Conservation (phyloP, 148 eudicot species). For the Camellia japonica region DNA sequence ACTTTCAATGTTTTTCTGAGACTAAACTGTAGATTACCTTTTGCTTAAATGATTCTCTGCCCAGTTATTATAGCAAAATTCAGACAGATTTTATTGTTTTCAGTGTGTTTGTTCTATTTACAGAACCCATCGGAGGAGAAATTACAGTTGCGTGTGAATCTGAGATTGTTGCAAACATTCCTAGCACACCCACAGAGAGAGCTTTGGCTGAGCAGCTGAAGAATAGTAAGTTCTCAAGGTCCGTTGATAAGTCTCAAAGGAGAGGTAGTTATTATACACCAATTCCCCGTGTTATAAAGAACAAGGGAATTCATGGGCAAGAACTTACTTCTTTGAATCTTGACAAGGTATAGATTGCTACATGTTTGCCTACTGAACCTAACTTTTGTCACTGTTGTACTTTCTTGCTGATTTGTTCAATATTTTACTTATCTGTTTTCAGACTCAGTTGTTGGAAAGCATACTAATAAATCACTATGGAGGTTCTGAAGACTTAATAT, state of each 20-base stretch:
- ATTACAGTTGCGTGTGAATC: slow-evolving; percentile 70
- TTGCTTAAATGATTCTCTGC: neutral
- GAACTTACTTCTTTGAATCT: slow-evolving; percentile 85
- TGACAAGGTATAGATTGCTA: slow-evolving; percentile 62
- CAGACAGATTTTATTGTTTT: neutral
- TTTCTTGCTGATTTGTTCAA: slow-evolving; percentile 9
- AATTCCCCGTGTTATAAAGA: slow-evolving; percentile 77
- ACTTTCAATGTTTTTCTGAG: neutral
- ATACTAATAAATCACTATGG: slow-evolving; percentile 65
- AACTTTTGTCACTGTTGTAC: neutral
- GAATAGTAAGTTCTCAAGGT: slow-evolving; percentile 42
- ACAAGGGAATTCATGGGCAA: slow-evolving; percentile 66
- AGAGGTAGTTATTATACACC: slow-evolving; percentile 76
- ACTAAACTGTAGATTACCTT: neutral
- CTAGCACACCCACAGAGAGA: slow-evolving; percentile 65
- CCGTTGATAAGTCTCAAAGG: slow-evolving; percentile 42
- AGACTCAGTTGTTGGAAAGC: slow-evolving; percentile 74
- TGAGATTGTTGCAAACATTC: slow-evolving; percentile 42
- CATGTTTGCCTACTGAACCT: neutral
- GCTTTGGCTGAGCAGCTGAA: slow-evolving; percentile 72
- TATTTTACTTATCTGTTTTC: slow-evolving; percentile 13
- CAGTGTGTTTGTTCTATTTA: slow-evolving; percentile 8
- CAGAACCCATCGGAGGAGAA: slow-evolving; percentile 94
- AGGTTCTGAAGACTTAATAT: slow-evolving; percentile 74
- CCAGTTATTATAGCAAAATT: neutral